Conservation (phyloP, 1,139 yeast species). For the Geotrichum europaeum region DNA sequence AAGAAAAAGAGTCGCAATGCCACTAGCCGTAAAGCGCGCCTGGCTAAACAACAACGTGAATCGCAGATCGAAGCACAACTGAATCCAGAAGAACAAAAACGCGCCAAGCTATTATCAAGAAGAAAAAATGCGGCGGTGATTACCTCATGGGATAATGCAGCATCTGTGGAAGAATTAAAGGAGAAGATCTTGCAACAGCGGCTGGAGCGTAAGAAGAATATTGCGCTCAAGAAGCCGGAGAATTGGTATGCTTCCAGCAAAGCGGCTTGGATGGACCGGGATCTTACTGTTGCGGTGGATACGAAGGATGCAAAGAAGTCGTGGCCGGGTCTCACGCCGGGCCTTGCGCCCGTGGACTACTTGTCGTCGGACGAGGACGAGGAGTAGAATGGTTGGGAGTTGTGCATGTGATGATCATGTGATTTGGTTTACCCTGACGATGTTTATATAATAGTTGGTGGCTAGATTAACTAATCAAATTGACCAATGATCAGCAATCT, state of each 20-base stretch:
- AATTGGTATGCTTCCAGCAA: conserved; percentile 15
- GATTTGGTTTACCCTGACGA: not conserved
- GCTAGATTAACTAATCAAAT: too few species aligned
- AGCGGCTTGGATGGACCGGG: conserved; percentile 15
- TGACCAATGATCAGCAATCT: not conserved
- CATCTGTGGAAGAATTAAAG: conserved; percentile 21
- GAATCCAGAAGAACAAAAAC: conserved; percentile 19
- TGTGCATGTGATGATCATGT: conserved; percentile 1
- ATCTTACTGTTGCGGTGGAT: conserved; percentile 27
- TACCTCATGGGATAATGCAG: conserved; percentile 19
- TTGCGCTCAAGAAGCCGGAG: conserved; percentile 11
- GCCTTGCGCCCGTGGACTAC: conserved; percentile 81
- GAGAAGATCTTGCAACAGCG: conserved; percentile 16
- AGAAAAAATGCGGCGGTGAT: conserved; percentile 21
- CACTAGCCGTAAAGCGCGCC: conserved; percentile 15
- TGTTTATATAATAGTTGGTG: not conserved
- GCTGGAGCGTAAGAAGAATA: conserved; percentile 11
- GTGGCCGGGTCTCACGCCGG: conserved; percentile 76
- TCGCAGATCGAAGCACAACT: conserved; percentile 18
- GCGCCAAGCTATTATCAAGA: conserved; percentile 9
- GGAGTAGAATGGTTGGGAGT: not conserved
- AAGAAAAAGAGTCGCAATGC: conserved; percentile 3
- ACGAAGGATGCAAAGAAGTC: conserved; percentile 25
- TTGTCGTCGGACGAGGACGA: conserved; percentile 34
- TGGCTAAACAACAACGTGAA: conserved; percentile 4